Evolutionary conservation across 495 filamentous ascomycete species (phyloP).

Genomic region (Xylaria nigripes): DNA sequence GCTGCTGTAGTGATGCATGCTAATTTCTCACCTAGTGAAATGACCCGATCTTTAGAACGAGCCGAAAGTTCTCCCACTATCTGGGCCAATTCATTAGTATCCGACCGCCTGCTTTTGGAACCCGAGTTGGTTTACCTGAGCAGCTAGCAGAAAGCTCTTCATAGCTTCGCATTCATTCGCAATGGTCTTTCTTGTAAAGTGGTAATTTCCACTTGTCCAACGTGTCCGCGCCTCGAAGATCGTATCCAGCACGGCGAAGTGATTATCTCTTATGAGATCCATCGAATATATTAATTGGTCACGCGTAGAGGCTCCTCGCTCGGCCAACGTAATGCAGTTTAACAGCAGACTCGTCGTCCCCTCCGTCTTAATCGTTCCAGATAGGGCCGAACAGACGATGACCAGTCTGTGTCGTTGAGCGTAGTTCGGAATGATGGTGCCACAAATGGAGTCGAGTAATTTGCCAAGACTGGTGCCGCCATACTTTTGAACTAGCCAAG

Average conservation of each 20-base stretch:
- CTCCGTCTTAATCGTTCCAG: constrained; percentile 23
- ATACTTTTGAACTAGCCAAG: constrained; percentile 40
- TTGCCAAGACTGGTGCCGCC: constrained; percentile 37
- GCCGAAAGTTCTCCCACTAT: constrained; percentile 33
- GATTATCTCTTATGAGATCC: constrained; percentile 27
- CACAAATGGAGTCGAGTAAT: constrained; percentile 29
- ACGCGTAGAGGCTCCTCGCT: constrained; percentile 19
- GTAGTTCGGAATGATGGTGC: constrained; percentile 31
- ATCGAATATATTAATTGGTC: constrained; percentile 26
- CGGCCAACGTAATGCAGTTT: constrained; percentile 28
- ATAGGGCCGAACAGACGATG: constrained; percentile 30
- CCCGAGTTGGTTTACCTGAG: constrained; percentile 20
- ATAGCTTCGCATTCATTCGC: constrained; percentile 30
- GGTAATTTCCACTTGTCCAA: constrained; percentile 11
- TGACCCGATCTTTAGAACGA: constrained; percentile 30
- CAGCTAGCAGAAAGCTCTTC: constrained; percentile 26
- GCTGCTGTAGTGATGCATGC: constrained; percentile 30
- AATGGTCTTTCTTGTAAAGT: constrained; percentile 18
- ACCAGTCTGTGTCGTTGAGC: constrained; percentile 24
- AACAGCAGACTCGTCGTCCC: constrained; percentile 31
- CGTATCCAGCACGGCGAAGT: constrained; percentile 20
- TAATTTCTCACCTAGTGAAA: constrained; percentile 32
- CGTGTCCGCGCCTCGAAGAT: constrained; percentile 11
- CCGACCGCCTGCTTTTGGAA: background rate
- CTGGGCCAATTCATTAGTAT: constrained; percentile 15